Conservation (phyloP, 179 eudicot genomes). For the Silene coronaria region DNA sequence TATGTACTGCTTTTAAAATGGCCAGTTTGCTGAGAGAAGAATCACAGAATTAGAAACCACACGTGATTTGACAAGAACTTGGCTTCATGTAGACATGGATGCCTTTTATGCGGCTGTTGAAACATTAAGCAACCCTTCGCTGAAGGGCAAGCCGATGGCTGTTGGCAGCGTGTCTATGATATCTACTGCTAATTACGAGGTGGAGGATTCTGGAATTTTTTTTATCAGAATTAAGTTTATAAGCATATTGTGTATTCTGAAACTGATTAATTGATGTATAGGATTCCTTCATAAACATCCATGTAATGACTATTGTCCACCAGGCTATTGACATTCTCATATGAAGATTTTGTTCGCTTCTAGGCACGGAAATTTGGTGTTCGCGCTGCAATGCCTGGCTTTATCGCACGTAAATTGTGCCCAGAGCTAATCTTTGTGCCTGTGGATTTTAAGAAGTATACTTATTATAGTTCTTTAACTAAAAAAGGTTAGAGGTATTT, state of each 20-base stretch:
- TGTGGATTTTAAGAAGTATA: slow-evolving; percentile 76
- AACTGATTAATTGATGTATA: not conserved
- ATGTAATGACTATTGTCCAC: slow-evolving; percentile 1
- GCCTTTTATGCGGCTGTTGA: slow-evolving; percentile 99
- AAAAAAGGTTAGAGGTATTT: slow-evolving; percentile 58
- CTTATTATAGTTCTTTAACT: slow-evolving; percentile 73
- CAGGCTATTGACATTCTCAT: slow-evolving; percentile 18
- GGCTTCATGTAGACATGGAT: slow-evolving; percentile 99
- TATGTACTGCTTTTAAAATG: slow-evolving; percentile 18
- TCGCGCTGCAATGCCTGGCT: slow-evolving; percentile 99
- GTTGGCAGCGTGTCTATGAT: slow-evolving; percentile 96
- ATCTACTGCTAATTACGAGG: slow-evolving; percentile 98
- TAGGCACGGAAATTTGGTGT: slow-evolving; percentile 95
- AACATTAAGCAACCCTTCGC: slow-evolving; percentile 66
- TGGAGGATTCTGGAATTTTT: slow-evolving; percentile 16
- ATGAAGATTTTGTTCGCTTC: slow-evolving; percentile 25
- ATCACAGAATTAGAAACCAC: slow-evolving; percentile 72
- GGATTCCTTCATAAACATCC: not conserved
- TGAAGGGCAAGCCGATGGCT: slow-evolving; percentile 89
- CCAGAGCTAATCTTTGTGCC: slow-evolving; percentile 89
- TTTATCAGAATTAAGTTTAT: not conserved
- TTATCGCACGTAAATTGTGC: slow-evolving; percentile 87
- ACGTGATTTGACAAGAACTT: slow-evolving; percentile 78
- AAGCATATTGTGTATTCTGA: slow-evolving; percentile 8
- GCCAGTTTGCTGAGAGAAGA: slow-evolving; percentile 73